A percentile compares a stretch with the other conserved stretches of the same genome.
phyloP scores from a whole-genome alignment of 768 basidiomycete genomes.

The Phaeotremella skinneri region DNA sequence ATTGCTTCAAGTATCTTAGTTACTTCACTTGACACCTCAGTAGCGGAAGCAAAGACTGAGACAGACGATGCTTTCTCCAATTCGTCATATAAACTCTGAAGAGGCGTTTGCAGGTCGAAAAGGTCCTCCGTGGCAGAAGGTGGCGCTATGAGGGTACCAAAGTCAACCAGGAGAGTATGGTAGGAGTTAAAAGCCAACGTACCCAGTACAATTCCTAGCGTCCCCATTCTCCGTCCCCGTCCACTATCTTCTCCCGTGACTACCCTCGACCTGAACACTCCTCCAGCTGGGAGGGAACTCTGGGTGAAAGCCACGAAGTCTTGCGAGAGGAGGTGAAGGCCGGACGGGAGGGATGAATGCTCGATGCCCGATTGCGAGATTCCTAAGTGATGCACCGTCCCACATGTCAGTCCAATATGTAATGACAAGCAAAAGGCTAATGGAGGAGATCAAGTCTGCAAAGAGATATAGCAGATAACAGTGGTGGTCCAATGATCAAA shows the following conservation, averaged over 20 bases:
- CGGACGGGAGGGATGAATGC: conserved; percentile 43
- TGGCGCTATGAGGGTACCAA: neutral
- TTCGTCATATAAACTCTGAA: conserved; percentile 26
- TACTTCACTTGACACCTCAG: conserved; percentile 9
- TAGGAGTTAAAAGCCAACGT: conserved; percentile 6
- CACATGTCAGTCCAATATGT: conserved; percentile 1
- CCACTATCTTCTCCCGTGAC: conserved; percentile 17
- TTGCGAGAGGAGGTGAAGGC: conserved; percentile 37
- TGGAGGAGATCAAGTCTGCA: neutral
- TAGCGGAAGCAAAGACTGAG: conserved; percentile 14
- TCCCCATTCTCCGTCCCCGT: conserved; percentile 47
- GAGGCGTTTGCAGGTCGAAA: conserved; percentile 18
- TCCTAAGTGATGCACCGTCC: conserved; percentile 4
- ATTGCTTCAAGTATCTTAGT: conserved; percentile 13
- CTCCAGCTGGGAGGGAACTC: conserved; percentile 17
- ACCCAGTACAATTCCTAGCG: conserved; percentile 41
- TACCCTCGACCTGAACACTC: conserved; percentile 36
- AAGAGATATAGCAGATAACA: neutral
- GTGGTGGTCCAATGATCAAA: neutral
- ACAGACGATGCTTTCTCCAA: conserved; percentile 24
- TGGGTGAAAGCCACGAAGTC: conserved; percentile 42
- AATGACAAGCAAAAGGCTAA: neutral
- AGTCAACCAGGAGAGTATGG: neutral
- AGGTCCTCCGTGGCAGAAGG: conserved; percentile 14
- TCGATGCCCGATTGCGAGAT: conserved; percentile 30